phyloP scores from a whole-genome alignment of 2,329 filamentous ascomycete genomes.

The Ceratocystis destructans region DNA sequence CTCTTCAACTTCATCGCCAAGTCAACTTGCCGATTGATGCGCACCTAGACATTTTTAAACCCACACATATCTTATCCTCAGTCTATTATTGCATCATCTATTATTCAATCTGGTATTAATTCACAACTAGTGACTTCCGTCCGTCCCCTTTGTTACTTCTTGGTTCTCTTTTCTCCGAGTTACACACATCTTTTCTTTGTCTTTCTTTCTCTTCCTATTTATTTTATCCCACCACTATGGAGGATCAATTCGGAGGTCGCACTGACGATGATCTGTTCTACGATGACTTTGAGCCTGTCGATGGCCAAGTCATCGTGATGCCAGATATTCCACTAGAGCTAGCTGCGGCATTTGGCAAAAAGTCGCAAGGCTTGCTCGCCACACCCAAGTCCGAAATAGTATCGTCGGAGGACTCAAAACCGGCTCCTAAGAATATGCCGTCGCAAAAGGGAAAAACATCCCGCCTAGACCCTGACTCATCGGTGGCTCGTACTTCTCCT shows the following conservation, averaged over 20 bases:
- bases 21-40: background rate
- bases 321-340: conserved; percentile 19
- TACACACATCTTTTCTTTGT: background rate
- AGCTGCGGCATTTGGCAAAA: conserved; percentile 11
- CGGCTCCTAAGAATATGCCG: background rate
- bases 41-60: background rate
- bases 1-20: background rate
- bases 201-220: background rate
- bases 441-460: background rate
- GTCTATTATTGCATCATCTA: background rate
- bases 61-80: background rate
- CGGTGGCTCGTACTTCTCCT: conserved; percentile 14
- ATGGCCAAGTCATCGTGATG: conserved; percentile 24
- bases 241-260: conserved; percentile 46
- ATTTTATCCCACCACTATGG: conserved; percentile 30
- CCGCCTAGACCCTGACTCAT: background rate
- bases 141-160: background rate
- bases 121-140: background rate
- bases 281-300: conserved; percentile 47
- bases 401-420: background rate
- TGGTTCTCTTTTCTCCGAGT: background rate
- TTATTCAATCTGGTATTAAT: background rate
- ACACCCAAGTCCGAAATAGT: background rate
- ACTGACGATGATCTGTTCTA: conserved; percentile 51
- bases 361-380: background rate